Evolutionary conservation across 192 early-diverging fungal species (phyloP).

Genomic region (Backusella mclennaniae): DNA sequence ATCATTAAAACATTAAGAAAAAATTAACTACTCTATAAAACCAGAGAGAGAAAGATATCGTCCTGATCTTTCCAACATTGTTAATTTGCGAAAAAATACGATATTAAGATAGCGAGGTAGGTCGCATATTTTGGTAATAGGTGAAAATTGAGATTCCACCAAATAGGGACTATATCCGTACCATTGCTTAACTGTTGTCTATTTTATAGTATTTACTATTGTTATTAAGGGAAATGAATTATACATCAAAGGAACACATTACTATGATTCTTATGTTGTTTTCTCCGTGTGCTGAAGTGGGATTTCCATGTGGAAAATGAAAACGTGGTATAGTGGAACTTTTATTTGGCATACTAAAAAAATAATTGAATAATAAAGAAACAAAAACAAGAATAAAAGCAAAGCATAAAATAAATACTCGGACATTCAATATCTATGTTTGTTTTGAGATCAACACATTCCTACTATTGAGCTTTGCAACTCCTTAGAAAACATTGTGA

Average conservation of each 20-base stretch:
- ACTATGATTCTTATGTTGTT: background rate
- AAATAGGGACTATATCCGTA: constrained; percentile 10
- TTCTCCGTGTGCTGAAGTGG: background rate
- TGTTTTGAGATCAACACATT: constrained; percentile 11
- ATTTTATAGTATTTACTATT: background rate
- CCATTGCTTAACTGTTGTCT: constrained; percentile 12
- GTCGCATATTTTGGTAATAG: constrained; percentile 45
- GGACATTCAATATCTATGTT: background rate
- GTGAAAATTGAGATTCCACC: constrained; percentile 20
- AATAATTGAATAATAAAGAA: background rate
- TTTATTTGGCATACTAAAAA: background rate
- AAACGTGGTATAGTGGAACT: constrained; percentile 4
- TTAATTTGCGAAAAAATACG: constrained; percentile 55
- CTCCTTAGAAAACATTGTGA: constrained; percentile 5
- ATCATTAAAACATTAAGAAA: background rate
- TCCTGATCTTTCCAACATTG: constrained; percentile 6
- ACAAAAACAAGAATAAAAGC: background rate
- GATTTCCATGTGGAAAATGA: constrained; percentile 12
- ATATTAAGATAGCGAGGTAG: constrained; percentile 69
- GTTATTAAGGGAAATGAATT: background rate
- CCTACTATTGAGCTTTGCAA: background rate
- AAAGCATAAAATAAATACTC: background rate
- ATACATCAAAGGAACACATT: background rate
- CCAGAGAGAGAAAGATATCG: background rate
- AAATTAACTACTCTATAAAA: constrained; percentile 1